These are phyloP conservation scores for Phytopythium chamaehyphon DNA, from an alignment of 352 stramenopile species.

Conservation along the genomic window DNA sequence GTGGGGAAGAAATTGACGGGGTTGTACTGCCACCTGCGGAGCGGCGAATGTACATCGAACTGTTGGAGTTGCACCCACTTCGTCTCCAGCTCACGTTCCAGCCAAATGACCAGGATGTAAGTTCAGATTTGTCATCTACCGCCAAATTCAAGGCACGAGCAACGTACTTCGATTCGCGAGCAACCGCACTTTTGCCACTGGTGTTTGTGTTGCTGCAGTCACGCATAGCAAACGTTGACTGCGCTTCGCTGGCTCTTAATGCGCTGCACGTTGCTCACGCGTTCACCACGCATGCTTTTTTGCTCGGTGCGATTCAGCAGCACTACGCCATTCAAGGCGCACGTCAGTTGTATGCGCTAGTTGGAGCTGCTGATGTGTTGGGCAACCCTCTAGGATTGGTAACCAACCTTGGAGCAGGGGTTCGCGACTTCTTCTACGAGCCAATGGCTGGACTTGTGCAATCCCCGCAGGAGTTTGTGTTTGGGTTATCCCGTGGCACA, in stretches of 20 bases:
- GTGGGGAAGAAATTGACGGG: background rate
- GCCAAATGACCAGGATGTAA: conserved; percentile 33
- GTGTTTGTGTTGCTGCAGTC: conserved; percentile 63
- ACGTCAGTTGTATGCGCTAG: conserved; percentile 74
- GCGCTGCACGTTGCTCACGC: conserved; percentile 79
- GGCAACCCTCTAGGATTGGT: conserved; percentile 90
- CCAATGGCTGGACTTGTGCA: conserved; percentile 83
- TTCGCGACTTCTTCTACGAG: conserved; percentile 92
- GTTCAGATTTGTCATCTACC: background rate
- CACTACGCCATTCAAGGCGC: conserved; percentile 81
- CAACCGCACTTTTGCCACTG: conserved; percentile 43
- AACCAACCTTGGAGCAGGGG: conserved; percentile 79
- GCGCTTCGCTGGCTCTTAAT: conserved; percentile 74
- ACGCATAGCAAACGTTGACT: conserved; percentile 75
- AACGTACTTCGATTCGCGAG: conserved; percentile 35
- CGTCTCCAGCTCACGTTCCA: conserved; percentile 78
- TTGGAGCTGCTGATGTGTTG: conserved; percentile 77
- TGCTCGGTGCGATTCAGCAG: conserved; percentile 71
- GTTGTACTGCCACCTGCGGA: conserved; percentile 23
- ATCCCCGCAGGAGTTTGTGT: conserved; percentile 84
- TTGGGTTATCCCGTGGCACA: conserved; percentile 86
- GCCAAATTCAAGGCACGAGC: conserved; percentile 2
- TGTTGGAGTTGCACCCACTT: conserved; percentile 74
- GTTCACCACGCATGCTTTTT: conserved; percentile 66
- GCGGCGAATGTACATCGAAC: conserved; percentile 82